Evolutionary conservation across 495 filamentous ascomycete genomes (phyloP).

Genomic region (Recurvomyces mirabilis): DNA sequence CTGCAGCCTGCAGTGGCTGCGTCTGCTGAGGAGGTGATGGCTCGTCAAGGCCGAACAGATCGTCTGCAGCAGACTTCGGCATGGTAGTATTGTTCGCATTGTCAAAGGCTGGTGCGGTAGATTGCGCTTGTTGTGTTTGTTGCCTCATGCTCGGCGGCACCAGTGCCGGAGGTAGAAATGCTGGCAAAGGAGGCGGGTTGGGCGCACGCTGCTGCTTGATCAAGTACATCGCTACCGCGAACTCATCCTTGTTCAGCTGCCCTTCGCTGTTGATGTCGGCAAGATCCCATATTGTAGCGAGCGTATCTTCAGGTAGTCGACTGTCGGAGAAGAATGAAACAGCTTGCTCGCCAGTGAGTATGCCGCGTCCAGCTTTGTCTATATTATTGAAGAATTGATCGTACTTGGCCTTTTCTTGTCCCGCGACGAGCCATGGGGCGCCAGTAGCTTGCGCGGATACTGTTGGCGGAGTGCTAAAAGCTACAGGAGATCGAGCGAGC

Average conservation of each 20-base stretch:
- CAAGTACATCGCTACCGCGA: constrained; percentile 95
- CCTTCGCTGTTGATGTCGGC: constrained; percentile 89
- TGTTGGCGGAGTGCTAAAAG: constrained; percentile 34
- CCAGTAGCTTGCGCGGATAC: constrained; percentile 54
- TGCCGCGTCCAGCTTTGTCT: constrained; percentile 65
- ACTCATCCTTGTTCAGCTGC: constrained; percentile 74
- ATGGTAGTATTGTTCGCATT: constrained; percentile 37
- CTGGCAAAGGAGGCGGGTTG: constrained; percentile 41
- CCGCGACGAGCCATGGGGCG: constrained; percentile 68
- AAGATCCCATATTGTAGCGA: constrained; percentile 96
- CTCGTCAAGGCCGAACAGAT: constrained; percentile 81
- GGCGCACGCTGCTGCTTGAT: constrained; percentile 68
- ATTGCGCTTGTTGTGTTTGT: constrained; percentile 39
- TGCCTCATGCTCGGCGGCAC: constrained; percentile 82
- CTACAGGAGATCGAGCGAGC: constrained; percentile 46
- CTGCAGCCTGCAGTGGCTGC: constrained; percentile 49
- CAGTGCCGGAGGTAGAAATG: constrained; percentile 63
- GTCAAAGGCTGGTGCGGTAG: constrained; percentile 42
- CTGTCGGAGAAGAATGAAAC: constrained; percentile 90
- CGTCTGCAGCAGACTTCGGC: constrained; percentile 72
- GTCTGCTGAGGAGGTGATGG: constrained; percentile 38
- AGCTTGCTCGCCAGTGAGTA: constrained; percentile 89
- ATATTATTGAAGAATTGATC: constrained; percentile 73
- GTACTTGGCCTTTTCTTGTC: constrained; percentile 74
- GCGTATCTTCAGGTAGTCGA: constrained; percentile 71